A percentile compares a stretch with the other conserved stretches of the same genome.
Conservation (phyloP, 257 asterid species). For the Jasminum sambac region DNA sequence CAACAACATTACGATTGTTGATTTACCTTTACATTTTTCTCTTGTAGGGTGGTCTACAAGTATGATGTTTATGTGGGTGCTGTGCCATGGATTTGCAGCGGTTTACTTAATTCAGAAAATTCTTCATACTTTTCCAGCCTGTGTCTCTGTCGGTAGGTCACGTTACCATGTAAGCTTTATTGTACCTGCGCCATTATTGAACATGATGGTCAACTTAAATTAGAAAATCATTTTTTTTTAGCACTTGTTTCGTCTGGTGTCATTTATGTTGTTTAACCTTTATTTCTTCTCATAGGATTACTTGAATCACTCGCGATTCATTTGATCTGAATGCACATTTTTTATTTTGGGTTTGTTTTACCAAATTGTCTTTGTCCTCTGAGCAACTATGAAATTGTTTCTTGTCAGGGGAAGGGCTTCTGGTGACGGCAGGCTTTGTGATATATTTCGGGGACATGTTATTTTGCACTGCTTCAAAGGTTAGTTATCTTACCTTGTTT, state of each 20-base stretch:
- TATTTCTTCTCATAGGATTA: not conserved
- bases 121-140: conserved; percentile 78
- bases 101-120: conserved; percentile 59
- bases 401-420: conserved; percentile 88
- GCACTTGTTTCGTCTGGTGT: conserved; percentile 72
- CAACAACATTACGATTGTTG: conserved; percentile 19
- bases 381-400: conserved; percentile 28
- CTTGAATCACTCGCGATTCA: conserved; percentile 10
- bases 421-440: conserved; percentile 85
- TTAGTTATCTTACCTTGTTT: conserved; percentile 34
- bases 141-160: conserved; percentile 86
- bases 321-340: conserved; percentile 10
- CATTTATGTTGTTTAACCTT: conserved; percentile 21
- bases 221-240: conserved; percentile 72
- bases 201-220: conserved; percentile 53
- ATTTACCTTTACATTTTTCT: conserved; percentile 16
- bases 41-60: conserved; percentile 55
- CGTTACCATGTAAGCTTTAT: conserved; percentile 6
- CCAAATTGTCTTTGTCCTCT: conserved; percentile 22
- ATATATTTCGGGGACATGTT: conserved; percentile 84
- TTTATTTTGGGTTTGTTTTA: conserved; percentile 1
- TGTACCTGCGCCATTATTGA: not conserved
- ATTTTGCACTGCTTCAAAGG: conserved; percentile 65
- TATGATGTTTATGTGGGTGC: conserved; percentile 56
- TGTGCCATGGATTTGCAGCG: conserved; percentile 71